phyloP scores from a whole-genome alignment of 164 flowering plant species.

The Vitis riparia region DNA sequence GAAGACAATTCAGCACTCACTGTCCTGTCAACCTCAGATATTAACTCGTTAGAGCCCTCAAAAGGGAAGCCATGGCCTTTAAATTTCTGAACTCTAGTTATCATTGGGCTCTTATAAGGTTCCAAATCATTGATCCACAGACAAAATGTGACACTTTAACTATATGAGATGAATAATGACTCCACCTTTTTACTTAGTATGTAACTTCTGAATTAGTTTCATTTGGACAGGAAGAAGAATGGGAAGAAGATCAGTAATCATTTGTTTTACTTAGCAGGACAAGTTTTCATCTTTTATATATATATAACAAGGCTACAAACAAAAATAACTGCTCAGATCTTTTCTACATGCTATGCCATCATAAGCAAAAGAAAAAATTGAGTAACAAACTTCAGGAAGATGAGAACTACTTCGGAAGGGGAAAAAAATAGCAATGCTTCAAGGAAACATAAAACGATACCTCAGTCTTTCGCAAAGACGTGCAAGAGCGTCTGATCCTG shows the following conservation, averaged over 20 bases:
- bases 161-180: too few species aligned
- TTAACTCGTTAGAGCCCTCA: neutral
- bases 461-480: slow-evolving; percentile 91
- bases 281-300: too few species aligned
- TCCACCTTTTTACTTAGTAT: too few species aligned
- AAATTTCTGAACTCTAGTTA: neutral
- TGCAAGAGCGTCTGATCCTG: slow-evolving; percentile 91
- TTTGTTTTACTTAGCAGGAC: too few species aligned
- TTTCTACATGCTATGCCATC: neutral
- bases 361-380: neutral
- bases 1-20: too few species aligned
- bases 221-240: too few species aligned
- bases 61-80: neutral
- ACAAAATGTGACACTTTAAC: neutral
- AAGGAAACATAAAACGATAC: slow-evolving; percentile 33
- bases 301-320: neutral
- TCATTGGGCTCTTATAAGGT: neutral
- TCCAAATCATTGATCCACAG: neutral
- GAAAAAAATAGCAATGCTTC: too few species aligned
- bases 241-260: too few species aligned
- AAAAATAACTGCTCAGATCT: neutral
- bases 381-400: neutral
- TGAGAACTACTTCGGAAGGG: neutral
- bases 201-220: too few species aligned
- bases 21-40: too few species aligned